Conservation (phyloP, 768 basidiomycete genomes). For the Agaricus subrufescens region DNA sequence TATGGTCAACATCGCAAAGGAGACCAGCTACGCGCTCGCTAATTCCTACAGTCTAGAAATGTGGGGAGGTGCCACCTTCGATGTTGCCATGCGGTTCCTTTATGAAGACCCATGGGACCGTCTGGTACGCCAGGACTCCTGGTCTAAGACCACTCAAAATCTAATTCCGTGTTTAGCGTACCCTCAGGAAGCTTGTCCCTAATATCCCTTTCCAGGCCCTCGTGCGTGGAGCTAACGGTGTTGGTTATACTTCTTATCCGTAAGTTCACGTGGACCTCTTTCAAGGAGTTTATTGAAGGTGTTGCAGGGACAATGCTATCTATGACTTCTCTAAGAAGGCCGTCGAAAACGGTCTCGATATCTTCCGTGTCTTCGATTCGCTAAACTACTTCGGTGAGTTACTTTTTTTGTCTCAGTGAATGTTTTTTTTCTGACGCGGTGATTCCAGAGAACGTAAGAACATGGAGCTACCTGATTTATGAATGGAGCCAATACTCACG, state of each 20-base stretch:
- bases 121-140: constrained; percentile 47
- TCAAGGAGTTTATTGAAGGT: not conserved
- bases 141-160: not conserved
- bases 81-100: constrained; percentile 98
- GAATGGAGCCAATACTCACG: not conserved
- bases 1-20: constrained; percentile 97
- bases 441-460: constrained; percentile 62
- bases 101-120: constrained; percentile 99
- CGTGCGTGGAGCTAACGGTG: constrained; percentile 97
- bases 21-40: constrained; percentile 90
- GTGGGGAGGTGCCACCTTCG: constrained; percentile 99
- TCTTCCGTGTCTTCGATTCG: constrained; percentile 99
- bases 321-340: constrained; percentile 99
- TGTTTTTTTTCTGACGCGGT: not conserved
- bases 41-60: constrained; percentile 97
- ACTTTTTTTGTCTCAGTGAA: not conserved
- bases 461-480: not conserved
- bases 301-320: constrained; percentile 86
- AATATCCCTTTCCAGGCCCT: constrained; percentile 99
- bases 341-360: constrained; percentile 99
- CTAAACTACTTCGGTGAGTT: constrained; percentile 92
- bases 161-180: constrained; percentile 50
- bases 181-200: constrained; percentile 91
- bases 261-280: constrained; percentile 30
- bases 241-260: constrained; percentile 99